Evolutionary conservation across 331 rosid species (phyloP).

Genomic region (Saraca asoca): DNA sequence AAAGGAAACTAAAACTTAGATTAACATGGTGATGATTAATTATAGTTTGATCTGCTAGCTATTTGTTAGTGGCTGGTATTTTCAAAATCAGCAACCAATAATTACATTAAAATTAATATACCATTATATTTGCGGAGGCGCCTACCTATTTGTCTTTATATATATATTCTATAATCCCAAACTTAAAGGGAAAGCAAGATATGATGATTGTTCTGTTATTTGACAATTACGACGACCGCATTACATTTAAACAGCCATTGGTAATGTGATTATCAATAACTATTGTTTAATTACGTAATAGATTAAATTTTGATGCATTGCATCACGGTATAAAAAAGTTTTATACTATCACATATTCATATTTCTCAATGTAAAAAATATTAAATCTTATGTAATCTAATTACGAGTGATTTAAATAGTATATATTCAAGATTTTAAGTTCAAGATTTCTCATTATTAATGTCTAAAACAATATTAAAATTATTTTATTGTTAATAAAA

Average conservation of each 20-base stretch:
- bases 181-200: conserved; percentile 37
- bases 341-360: too few species aligned
- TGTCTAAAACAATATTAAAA: too few species aligned
- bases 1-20: background rate
- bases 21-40: background rate
- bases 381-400: too few species aligned
- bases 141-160: background rate
- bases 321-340: too few species aligned
- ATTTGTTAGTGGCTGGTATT: background rate
- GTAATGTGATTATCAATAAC: background rate
- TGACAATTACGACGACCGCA: conserved; percentile 23
- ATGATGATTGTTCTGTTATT: conserved; percentile 17
- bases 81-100: background rate
- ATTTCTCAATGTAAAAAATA: too few species aligned
- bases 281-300: background rate
- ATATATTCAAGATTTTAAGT: too few species aligned
- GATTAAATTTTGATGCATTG: too few species aligned
- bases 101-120: conserved; percentile 12
- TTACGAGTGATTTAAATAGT: too few species aligned
- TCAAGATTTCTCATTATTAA: too few species aligned
- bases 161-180: conserved; percentile 27
- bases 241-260: background rate
- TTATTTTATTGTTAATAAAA: too few species aligned
- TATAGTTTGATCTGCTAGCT: background rate
- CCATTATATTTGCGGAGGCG: background rate